Evolutionary conservation across 129 eudicot species (phyloP).

Genomic region (Gnaphalium uliginosum): DNA sequence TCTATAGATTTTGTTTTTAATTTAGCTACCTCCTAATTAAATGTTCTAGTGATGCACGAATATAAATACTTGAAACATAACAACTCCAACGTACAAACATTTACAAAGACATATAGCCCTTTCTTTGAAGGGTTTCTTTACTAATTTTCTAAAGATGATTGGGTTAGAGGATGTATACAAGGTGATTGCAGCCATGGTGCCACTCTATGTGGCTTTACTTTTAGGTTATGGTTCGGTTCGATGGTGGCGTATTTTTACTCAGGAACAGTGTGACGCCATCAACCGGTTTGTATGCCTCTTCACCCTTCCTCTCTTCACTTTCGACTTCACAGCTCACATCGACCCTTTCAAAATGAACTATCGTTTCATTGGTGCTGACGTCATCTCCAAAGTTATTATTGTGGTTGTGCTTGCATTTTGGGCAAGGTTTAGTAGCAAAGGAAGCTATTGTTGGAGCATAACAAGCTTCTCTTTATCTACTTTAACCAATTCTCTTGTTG

Average conservation of each 20-base stretch:
- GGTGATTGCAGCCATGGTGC: slow-evolving; percentile 71
- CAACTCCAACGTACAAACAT: slow-evolving; percentile 2
- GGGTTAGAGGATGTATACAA: slow-evolving; percentile 83
- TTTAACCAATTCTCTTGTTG: slow-evolving; percentile 74
- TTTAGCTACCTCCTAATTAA: not conserved
- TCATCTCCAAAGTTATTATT: slow-evolving; percentile 68
- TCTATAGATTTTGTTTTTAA: slow-evolving; percentile 1
- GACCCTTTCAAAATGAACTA: slow-evolving; percentile 78
- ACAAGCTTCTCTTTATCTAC: slow-evolving; percentile 78
- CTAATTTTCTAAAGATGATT: slow-evolving; percentile 43
- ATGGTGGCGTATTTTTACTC: slow-evolving; percentile 80
- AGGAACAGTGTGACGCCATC: slow-evolving; percentile 68
- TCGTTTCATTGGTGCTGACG: slow-evolving; percentile 63
- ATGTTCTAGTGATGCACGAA: slow-evolving; percentile 15
- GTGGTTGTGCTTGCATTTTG: slow-evolving; percentile 54
- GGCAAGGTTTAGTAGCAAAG: slow-evolving; percentile 73
- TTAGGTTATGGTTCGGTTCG: slow-evolving; percentile 76
- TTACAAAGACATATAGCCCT: slow-evolving; percentile 1
- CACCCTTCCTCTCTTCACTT: slow-evolving; percentile 75
- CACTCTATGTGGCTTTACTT: slow-evolving; percentile 71
- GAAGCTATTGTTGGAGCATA: slow-evolving; percentile 82
- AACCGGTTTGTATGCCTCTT: slow-evolving; percentile 68
- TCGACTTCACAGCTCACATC: slow-evolving; percentile 73
- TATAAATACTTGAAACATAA: slow-evolving; percentile 39
- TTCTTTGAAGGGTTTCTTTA: slow-evolving; percentile 17